These are phyloP conservation scores for Pseudocercospora eumusae DNA, from an alignment of 2,329 filamentous ascomycete species.

Conservation along the genomic window DNA sequence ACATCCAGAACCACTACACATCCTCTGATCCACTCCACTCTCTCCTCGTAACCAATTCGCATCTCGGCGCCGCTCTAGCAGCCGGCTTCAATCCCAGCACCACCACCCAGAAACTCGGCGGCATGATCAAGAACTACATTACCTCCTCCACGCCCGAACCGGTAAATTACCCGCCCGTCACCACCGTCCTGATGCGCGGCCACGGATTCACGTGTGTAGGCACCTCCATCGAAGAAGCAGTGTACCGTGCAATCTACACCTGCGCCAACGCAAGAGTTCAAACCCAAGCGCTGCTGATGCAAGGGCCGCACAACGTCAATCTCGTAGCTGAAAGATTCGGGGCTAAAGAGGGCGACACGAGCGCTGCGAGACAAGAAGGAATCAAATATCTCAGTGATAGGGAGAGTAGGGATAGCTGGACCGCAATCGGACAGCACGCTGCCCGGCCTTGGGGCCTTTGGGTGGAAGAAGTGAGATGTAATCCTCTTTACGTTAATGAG, in stretches of 20 bases:
- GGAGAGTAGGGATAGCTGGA: slow-evolving; percentile 47
- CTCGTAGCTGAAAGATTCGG: slow-evolving; percentile 41
- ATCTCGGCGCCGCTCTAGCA: slow-evolving; percentile 41
- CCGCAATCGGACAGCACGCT: slow-evolving; percentile 38
- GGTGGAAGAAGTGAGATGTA: slow-evolving; percentile 46
- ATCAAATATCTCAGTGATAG: slow-evolving; percentile 47
- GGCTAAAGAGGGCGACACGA: slow-evolving; percentile 44
- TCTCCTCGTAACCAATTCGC: slow-evolving; percentile 39
- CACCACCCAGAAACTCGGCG: slow-evolving; percentile 33
- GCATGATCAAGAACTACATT: slow-evolving; percentile 37
- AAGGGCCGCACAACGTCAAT: slow-evolving; percentile 44
- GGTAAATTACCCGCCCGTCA: slow-evolving; percentile 30
- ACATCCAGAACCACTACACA: slow-evolving; percentile 39
- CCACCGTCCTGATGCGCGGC: slow-evolving; percentile 43
- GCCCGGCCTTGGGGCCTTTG: slow-evolving; percentile 48
- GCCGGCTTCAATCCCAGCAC: slow-evolving; percentile 35
- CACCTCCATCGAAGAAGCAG: slow-evolving; percentile 47
- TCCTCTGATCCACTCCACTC: slow-evolving; percentile 35
- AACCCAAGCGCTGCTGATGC: slow-evolving; percentile 42
- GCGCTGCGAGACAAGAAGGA: slow-evolving; percentile 45
- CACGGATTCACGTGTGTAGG: slow-evolving; percentile 51
- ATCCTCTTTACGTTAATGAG: slow-evolving; percentile 45
- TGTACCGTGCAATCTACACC: slow-evolving; percentile 50
- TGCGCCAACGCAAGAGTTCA: slow-evolving; percentile 45
- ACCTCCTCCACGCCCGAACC: slow-evolving; percentile 27